Conservation (phyloP, 2,329 filamentous ascomycete species). For the Lecanosticta acicola region DNA sequence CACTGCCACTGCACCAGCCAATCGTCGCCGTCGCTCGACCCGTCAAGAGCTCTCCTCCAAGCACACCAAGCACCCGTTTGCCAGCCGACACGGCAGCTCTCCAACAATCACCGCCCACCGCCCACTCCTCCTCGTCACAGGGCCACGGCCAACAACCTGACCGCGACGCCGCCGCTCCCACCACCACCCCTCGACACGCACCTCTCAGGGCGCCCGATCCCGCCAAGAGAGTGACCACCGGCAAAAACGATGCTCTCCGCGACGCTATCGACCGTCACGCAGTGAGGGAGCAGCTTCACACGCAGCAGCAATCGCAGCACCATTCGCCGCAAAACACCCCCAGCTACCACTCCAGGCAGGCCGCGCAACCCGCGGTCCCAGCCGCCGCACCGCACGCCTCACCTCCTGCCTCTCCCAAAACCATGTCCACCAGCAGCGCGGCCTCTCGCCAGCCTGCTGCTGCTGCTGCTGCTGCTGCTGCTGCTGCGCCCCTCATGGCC, state of each 20-base stretch:
- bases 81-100: not conserved
- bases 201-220: constrained; percentile 20
- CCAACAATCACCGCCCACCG: not conserved
- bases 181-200: not conserved
- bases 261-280: constrained; percentile 19
- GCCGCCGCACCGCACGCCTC: constrained; percentile 11
- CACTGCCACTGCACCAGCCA: no score
- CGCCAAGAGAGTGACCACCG: constrained; percentile 16
- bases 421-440: constrained; percentile 12
- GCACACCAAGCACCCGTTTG: not conserved
- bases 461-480: no score
- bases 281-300: constrained; percentile 17
- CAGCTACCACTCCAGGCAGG: constrained; percentile 12
- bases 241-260: constrained; percentile 19
- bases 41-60: no score
- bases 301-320: constrained; percentile 2
- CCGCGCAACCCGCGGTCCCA: constrained; percentile 8
- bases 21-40: no score
- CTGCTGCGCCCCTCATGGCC: constrained; percentile 22
- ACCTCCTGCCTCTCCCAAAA: constrained; percentile 12
- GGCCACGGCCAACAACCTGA: not conserved
- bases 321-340: constrained; percentile 8
- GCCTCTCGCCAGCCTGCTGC: not conserved
- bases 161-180: not conserved
- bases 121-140: not conserved